Evolutionary conservation across 805 yeast species (phyloP), one percentile per base, ranked within the genome.

Genomic region (Saturnispora hagleri): DNA sequence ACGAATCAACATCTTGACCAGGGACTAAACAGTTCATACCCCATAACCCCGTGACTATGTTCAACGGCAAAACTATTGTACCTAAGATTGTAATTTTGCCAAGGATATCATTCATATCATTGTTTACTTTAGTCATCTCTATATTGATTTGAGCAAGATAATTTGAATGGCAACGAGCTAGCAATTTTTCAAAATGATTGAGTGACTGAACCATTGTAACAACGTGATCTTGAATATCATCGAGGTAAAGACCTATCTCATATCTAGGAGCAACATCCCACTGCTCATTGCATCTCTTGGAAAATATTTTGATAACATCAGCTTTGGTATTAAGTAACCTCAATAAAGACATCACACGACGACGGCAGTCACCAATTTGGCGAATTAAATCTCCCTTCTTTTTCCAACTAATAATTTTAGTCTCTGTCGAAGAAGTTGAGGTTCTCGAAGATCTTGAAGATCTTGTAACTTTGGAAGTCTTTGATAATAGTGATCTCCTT

Each of bases 11-110:
- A 27, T 74, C 77, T 65, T 91, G 98, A 0, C 99, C 99, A 0
- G 99, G 99, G 35, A 93, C 99, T 10, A 88, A 61, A 58, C 93
- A 95, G 70, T 93, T 93, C 99, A 93, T 93, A 52, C 99, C 99
- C 98, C 98, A 93, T 46, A 93, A 70, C 20, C 99, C 99, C 0
- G 99, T 93, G 22, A 93, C 84, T 51, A 93, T 88, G 64, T 93
- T 93, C 79, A 93, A 80, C 3, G 99, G 99, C 53, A 93, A 72
- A 20, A 93, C 97, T 51, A 93, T 88, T 0, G 98, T 89, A 76
- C 98, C 99, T 56, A 91, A 69, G 42, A 90, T 84, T 3, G 98
- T 88, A 51, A 91, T 88, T 65, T 90, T 89, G 10, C 97, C 96
- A 62, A 91, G 75, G 2, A 90, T 96, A 65, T 93, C 98, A 66